These are phyloP conservation scores for Boletus rubropictus DNA, from an alignment of 768 basidiomycete species.

Conservation along the genomic window DNA sequence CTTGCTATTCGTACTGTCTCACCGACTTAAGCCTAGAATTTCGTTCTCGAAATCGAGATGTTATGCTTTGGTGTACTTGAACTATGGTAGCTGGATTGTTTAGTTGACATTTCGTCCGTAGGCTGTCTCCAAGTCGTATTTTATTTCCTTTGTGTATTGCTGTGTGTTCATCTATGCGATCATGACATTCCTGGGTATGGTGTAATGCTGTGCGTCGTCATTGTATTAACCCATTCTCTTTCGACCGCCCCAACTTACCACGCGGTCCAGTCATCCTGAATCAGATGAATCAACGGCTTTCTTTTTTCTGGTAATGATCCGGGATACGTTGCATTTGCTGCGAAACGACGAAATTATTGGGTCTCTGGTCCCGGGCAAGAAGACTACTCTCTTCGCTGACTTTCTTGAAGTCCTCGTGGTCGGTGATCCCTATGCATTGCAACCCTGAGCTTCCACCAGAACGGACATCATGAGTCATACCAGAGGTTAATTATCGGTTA, in stretches of 20 bases:
- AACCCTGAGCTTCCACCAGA: not conserved
- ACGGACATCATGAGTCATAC: not conserved
- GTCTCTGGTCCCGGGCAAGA: no score
- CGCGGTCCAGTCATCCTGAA: no score
- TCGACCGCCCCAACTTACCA: no score
- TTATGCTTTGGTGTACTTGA: slow-evolving; percentile 1
- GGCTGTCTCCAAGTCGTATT: not conserved
- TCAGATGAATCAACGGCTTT: no score
- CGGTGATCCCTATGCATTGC: not conserved
- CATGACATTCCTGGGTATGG: slow-evolving; percentile 4
- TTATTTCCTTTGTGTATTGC: not conserved
- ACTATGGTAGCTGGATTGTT: not conserved
- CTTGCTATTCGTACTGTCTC: not conserved
- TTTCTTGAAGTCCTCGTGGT: slow-evolving; percentile 6
- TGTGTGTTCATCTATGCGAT: slow-evolving; percentile 7
- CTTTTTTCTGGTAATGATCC: no score
- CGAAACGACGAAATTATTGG: no score
- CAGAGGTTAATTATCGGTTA: not conserved
- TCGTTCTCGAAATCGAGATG: slow-evolving; percentile 8
- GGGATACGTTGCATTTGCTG: no score
- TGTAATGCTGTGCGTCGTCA: no score
- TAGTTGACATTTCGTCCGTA: not conserved
- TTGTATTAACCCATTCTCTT: no score
- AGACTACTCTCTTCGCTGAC: not conserved
- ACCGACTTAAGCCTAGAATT: not conserved